Evolutionary conservation across 2,329 filamentous ascomycete genomes (phyloP).

Genomic region (Rhynchosporium agropyri): DNA sequence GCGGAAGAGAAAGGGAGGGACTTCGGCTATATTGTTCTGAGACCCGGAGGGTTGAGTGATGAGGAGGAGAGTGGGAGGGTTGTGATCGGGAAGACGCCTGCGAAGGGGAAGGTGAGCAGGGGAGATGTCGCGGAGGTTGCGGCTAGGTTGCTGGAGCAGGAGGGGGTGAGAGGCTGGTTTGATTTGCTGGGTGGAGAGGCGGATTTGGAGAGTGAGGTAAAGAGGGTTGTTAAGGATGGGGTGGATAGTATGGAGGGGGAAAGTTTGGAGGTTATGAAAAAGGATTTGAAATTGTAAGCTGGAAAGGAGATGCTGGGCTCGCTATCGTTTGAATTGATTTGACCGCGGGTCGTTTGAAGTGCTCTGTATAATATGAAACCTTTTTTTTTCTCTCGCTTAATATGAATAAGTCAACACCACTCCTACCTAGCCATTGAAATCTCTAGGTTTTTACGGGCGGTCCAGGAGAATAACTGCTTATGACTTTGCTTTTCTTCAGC

Average conservation of each 20-base stretch:
- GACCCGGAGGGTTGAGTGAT: conserved; percentile 54
- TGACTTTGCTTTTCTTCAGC: background rate
- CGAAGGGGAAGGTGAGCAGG: conserved; percentile 49
- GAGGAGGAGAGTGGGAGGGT: conserved; percentile 51
- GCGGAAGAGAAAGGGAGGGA: conserved; percentile 36
- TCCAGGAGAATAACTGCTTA: no score
- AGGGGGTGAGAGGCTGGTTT: conserved; percentile 43
- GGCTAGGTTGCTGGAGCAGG: conserved; percentile 53
- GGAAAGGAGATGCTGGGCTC: background rate
- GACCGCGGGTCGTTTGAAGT: background rate
- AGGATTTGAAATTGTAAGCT: conserved; percentile 19
- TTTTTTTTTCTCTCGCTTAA: background rate
- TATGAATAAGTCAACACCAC: no score
- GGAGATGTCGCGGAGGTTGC: conserved; percentile 63
- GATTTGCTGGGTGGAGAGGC: conserved; percentile 47
- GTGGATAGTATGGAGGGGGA: conserved; percentile 42
- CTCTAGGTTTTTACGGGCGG: no score
- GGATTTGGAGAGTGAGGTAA: conserved; percentile 51
- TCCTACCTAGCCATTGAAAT: no score
- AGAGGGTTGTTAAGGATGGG: conserved; percentile 23
- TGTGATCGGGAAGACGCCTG: conserved; percentile 46
- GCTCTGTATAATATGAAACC: no score
- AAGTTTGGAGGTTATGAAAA: conserved; percentile 43
- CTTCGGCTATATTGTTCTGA: conserved; percentile 53
- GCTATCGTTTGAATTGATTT: no score